phyloP scores from a whole-genome alignment of 2,329 filamentous ascomycete species.

The Plenodomus biglobosus region DNA sequence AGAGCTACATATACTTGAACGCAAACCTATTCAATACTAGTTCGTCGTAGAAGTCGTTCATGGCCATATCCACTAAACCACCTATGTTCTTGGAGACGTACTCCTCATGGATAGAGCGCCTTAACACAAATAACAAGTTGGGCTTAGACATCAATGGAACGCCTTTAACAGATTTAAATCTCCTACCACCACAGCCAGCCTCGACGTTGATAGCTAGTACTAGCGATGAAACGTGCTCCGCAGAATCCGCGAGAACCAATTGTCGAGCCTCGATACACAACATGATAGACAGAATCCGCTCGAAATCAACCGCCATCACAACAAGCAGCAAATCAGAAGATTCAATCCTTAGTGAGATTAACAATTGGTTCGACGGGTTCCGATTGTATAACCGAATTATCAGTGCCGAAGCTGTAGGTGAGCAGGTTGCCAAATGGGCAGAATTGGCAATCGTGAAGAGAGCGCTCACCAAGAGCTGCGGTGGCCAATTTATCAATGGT shows the following conservation, averaged over 20 bases:
- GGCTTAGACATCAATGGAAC: constrained; percentile 13
- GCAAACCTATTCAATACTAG: not conserved
- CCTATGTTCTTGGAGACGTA: constrained; percentile 24
- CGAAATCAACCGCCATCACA: constrained; percentile 28
- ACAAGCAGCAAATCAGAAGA: constrained; percentile 20
- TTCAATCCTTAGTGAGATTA: constrained; percentile 27
- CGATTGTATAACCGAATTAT: constrained; percentile 36
- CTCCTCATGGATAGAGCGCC: constrained; percentile 28
- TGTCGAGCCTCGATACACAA: constrained; percentile 23
- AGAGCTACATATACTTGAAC: not conserved
- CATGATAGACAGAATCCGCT: constrained; percentile 32
- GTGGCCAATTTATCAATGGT: constrained; percentile 32
- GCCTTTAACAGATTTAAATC: constrained; percentile 17
- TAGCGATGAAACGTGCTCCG: constrained; percentile 31
- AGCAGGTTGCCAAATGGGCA: constrained; percentile 14
- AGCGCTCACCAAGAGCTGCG: constrained; percentile 32
- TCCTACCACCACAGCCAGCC: constrained; percentile 19
- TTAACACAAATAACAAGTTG: constrained; percentile 11
- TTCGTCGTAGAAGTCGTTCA: constrained; percentile 23
- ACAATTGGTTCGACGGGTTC: constrained; percentile 37
- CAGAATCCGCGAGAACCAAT: constrained; percentile 23
- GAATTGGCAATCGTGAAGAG: constrained; percentile 27
- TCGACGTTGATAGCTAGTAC: constrained; percentile 29
- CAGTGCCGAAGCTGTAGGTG: constrained; percentile 19
- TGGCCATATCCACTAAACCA: constrained; percentile 29